Conservation (phyloP, 2,329 filamentous ascomycete species). For the Claviceps purpurea region DNA sequence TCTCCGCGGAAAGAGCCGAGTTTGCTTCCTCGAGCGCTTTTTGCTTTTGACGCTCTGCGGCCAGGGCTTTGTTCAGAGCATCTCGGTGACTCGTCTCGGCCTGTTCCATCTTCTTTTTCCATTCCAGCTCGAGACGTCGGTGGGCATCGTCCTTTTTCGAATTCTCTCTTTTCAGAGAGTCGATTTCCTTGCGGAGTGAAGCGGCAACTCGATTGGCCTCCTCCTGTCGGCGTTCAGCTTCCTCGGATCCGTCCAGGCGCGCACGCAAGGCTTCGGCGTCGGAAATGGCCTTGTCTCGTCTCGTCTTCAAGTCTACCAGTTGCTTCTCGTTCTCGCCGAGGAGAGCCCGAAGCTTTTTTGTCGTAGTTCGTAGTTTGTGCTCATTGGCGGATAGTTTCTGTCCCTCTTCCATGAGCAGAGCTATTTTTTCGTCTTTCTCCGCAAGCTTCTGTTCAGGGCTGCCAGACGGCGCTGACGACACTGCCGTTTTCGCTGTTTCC, state of each 20-base stretch:
- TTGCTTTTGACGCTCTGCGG: constrained; percentile 46
- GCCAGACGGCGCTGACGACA: constrained; percentile 46
- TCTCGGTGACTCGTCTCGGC: constrained; percentile 52
- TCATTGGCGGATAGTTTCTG: constrained; percentile 77
- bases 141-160: constrained; percentile 51
- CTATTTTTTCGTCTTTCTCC: constrained; percentile 84
- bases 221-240: constrained; percentile 40
- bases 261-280: constrained; percentile 35
- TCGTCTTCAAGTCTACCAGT: constrained; percentile 43
- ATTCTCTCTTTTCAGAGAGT: constrained; percentile 34
- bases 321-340: constrained; percentile 53
- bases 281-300: constrained; percentile 42
- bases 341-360: constrained; percentile 66
- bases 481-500: constrained; percentile 58
- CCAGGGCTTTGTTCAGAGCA: constrained; percentile 52
- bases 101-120: constrained; percentile 53
- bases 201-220: constrained; percentile 40
- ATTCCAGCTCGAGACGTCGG: constrained; percentile 53
- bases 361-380: constrained; percentile 66
- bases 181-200: constrained; percentile 26
- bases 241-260: constrained; percentile 35
- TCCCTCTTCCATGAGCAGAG: constrained; percentile 81
- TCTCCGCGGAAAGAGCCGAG: constrained; percentile 62
- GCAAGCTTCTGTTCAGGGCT: constrained; percentile 66
- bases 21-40: constrained; percentile 44